Evolutionary conservation across 176 grass and related monocot species (phyloP).

Genomic region (Panicum miliaceum): DNA sequence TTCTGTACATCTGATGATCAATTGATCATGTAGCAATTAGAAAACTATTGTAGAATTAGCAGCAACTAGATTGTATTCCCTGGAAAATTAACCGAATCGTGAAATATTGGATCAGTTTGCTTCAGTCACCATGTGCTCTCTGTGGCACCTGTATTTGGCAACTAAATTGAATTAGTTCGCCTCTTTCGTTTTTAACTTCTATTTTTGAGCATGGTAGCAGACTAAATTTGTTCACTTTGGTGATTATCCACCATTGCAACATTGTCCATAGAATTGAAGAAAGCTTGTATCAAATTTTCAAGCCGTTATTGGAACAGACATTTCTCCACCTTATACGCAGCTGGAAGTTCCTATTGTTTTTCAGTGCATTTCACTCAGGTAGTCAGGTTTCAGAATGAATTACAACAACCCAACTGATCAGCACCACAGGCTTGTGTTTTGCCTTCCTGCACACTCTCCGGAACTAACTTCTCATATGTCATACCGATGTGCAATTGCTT

Average conservation of each 20-base stretch:
- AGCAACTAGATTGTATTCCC: background rate
- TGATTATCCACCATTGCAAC: background rate
- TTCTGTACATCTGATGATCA: constrained; percentile 12
- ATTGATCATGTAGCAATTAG: background rate
- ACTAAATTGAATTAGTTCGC: background rate
- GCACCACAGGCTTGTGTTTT: background rate
- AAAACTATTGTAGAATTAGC: background rate
- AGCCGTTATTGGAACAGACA: background rate
- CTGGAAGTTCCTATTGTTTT: background rate
- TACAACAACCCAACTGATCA: background rate
- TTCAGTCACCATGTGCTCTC: background rate
- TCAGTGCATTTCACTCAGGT: background rate
- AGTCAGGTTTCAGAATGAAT: background rate
- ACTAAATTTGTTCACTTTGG: background rate
- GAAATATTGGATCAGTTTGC: background rate
- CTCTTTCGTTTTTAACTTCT: background rate
- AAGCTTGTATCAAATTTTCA: background rate
- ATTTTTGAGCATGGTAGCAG: background rate
- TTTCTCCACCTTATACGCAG: background rate
- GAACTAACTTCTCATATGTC: too few relatives aligned
- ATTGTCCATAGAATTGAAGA: background rate
- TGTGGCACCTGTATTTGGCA: background rate
- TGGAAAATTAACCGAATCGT: background rate
- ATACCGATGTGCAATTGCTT: background rate
- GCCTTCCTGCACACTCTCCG: background rate